Base-by-base conservation (phyloP, 257 asterid genomes). In the Thymus quinquecostatus region DNA sequence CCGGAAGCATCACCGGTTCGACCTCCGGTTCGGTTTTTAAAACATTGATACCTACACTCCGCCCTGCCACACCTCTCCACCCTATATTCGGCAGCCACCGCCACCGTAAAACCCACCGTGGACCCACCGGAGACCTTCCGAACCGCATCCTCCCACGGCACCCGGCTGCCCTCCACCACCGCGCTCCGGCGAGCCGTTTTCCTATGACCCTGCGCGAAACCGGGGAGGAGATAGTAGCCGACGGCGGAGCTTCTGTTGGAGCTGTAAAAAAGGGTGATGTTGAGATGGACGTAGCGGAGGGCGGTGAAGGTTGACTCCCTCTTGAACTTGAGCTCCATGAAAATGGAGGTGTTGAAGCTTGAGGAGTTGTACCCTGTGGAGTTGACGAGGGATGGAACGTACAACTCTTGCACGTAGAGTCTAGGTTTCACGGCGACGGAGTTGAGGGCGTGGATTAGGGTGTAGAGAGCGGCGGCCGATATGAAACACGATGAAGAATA, bases 281-380 rank as follows among this genome's bases (percentile, higher is more conserved):
- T 61, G 0, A 61, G 8, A 28, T 73, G 38, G 4, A 6, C 53
- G 32, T 78, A 72, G 14, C 60, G 40, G 33, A 78, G 34, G 21
- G 78, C 53, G 38, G 55, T 41, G 13, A 28, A 50, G 34, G 53
- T 0, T 6, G 4, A 1, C n/a, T 1, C 33, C n/a, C 73, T 77
- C 27, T 59, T 10, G 55, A 77, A 77, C n/a, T 77, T 32, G 71
- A 77, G 74, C 48, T 72, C 78, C 1, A 72, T 33, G 47, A 41
- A 8, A 41, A 5, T 41, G 67, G 66, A 57, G 10, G 68, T 60
- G 40, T 71, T 77, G 66, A 33, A 38, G 10, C 54, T 60, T 10
- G 71, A 5, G n/a, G 43, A 29, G 55, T 13, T 49, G 55, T 49
- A 55, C 8, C n/a, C 2, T 8, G 66, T 8, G 43, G 47, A 59